phyloP scores from a whole-genome alignment of 116 monocot species.

The Dioscorea cayenensis region DNA sequence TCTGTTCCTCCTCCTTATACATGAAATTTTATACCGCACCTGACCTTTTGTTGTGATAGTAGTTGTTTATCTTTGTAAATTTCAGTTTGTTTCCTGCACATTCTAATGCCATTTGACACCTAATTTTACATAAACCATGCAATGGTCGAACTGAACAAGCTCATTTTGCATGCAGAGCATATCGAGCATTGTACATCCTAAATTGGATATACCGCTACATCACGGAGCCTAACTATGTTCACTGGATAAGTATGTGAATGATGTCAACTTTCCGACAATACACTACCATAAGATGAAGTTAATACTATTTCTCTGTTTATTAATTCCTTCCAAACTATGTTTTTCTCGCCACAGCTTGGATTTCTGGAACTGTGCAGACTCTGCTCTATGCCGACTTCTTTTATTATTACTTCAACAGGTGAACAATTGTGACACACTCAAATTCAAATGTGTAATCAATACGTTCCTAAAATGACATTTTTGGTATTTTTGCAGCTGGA shows the following conservation, averaged over 20 bases:
- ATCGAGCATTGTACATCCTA: slow-evolving; percentile 49
- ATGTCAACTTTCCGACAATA: neutral
- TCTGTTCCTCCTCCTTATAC: too few species aligned
- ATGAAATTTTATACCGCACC: too few species aligned
- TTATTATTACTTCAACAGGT: slow-evolving; percentile 56
- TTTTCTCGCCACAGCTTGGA: slow-evolving; percentile 37
- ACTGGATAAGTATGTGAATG: slow-evolving; percentile 52
- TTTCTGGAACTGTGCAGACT: slow-evolving; percentile 45
- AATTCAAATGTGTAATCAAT: neutral
- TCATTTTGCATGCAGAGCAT: slow-evolving; percentile 35
- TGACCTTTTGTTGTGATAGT: too few species aligned
- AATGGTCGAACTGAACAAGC: neutral
- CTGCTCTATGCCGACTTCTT: slow-evolving; percentile 52
- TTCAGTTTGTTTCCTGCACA: too few species aligned
- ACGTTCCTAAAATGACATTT: neutral
- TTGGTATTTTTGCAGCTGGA: slow-evolving; percentile 37
- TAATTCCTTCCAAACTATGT: neutral
- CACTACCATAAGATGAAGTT: neutral
- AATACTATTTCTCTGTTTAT: neutral
- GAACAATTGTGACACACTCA: neutral
- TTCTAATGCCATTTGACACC: neutral
- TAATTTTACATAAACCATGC: neutral
- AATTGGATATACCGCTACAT: slow-evolving; percentile 65
- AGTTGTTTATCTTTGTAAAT: too few species aligned
- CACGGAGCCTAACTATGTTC: slow-evolving; percentile 42